These are phyloP conservation scores for Rhizoclosmatium globosum DNA, from an alignment of 192 early-diverging fungal genomes.

Conservation along the genomic window DNA sequence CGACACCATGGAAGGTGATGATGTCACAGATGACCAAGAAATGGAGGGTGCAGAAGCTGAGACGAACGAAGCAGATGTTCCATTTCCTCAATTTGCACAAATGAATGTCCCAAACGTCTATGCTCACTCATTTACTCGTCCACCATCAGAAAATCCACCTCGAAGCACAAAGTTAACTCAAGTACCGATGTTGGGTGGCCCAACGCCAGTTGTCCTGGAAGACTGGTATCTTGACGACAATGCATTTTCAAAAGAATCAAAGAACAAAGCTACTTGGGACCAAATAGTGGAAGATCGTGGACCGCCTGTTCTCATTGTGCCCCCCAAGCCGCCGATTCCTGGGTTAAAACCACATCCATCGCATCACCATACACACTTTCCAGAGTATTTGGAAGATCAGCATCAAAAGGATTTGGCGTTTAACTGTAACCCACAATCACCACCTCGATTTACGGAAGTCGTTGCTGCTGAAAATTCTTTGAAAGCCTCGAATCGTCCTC, in stretches of 20 bases:
- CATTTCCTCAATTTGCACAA: conserved; percentile 25
- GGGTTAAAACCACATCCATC: conserved; percentile 5
- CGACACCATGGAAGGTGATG: neutral
- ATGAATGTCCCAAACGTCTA: conserved; percentile 12
- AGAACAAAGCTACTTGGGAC: conserved; percentile 5
- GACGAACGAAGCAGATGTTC: neutral
- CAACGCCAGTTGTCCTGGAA: conserved; percentile 12
- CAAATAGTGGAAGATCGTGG: conserved; percentile 22
- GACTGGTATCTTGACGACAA: conserved; percentile 35
- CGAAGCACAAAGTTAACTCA: conserved; percentile 2
- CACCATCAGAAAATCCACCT: neutral
- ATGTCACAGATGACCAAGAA: neutral
- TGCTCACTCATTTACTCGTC: conserved; percentile 12
- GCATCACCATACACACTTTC: conserved; percentile 24
- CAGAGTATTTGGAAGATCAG: neutral
- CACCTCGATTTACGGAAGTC: conserved; percentile 7
- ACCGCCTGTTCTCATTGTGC: conserved; percentile 27
- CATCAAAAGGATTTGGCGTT: neutral
- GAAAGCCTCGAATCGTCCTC: conserved; percentile 4
- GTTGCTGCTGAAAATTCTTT: conserved; percentile 24
- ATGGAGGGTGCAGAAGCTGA: neutral
- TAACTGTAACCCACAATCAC: conserved; percentile 16
- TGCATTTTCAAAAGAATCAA: conserved; percentile 7
- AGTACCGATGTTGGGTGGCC: neutral
- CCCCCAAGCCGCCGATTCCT: conserved; percentile 11